Percentiles rank a stretch among this genome's conserved stretches.
These are phyloP conservation scores for Musa balbisiana DNA, from an alignment of 202 grass and related monocot species.

Conservation along the genomic window DNA sequence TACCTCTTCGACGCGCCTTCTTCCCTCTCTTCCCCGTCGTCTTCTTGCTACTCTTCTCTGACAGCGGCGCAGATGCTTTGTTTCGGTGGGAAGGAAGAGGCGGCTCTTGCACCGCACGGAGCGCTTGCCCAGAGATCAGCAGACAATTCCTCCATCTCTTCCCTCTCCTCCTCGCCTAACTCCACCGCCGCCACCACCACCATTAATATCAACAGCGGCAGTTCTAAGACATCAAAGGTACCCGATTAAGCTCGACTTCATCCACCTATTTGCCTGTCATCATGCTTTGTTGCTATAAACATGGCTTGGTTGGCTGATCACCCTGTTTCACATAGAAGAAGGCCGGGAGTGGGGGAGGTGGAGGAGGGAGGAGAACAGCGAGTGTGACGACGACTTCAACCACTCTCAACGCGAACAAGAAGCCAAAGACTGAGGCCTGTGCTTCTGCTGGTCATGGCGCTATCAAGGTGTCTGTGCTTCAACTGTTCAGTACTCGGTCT, in stretches of 20 bases:
- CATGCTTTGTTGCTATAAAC: too few relatives aligned
- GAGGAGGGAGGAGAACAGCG: slow-evolving; percentile 7
- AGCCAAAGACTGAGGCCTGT: slow-evolving; percentile 45
- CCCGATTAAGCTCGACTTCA: too few relatives aligned
- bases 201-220: neutral
- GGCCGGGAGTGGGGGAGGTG: slow-evolving; percentile 29
- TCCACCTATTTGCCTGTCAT: too few relatives aligned
- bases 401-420: slow-evolving; percentile 30
- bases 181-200: slow-evolving; percentile 30
- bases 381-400: neutral
- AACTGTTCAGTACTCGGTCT: neutral
- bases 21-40: slow-evolving; percentile 16
- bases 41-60: slow-evolving; percentile 9
- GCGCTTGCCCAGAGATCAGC: slow-evolving; percentile 46
- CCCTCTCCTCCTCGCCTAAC: slow-evolving; percentile 54
- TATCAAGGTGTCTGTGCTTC: neutral
- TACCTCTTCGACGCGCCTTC: slow-evolving; percentile 7
- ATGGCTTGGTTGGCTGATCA: too few relatives aligned
- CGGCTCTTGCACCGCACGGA: slow-evolving; percentile 13
- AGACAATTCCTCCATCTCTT: slow-evolving; percentile 62
- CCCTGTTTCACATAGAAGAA: slow-evolving; percentile 43
- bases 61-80: neutral
- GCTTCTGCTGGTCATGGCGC: neutral
- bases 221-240: slow-evolving; percentile 29
- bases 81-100: slow-evolving; percentile 6